These are phyloP conservation scores for Fusarium decemcellulare DNA, from an alignment of 2,329 filamentous ascomycete species.

Conservation along the genomic window DNA sequence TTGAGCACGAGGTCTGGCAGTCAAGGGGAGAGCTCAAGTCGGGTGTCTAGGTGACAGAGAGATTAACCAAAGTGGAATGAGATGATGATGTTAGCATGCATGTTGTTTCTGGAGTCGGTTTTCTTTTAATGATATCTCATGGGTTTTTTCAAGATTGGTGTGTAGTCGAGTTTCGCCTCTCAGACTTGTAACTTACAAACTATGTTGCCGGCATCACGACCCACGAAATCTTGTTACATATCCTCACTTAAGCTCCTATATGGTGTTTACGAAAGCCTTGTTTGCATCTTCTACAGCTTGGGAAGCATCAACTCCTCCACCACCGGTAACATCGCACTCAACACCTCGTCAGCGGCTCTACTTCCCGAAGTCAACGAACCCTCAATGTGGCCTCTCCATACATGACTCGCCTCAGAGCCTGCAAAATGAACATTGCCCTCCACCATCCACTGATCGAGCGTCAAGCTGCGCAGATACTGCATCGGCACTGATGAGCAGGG, in stretches of 20 bases:
- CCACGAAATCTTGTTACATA: no score
- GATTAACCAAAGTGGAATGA: background rate
- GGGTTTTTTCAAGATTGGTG: background rate
- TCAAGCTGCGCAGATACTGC: constrained; percentile 14
- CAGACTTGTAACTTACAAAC: no score
- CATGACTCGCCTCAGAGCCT: constrained; percentile 37
- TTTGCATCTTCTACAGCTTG: constrained; percentile 5
- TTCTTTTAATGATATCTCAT: background rate
- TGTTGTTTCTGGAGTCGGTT: background rate
- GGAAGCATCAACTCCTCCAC: constrained; percentile 14
- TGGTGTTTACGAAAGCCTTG: no score
- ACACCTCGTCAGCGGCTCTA: constrained; percentile 31
- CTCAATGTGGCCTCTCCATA: constrained; percentile 43
- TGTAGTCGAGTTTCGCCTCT: no score
- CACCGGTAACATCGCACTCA: constrained; percentile 11
- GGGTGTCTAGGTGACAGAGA: constrained; percentile 14
- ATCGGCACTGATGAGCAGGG: constrained; percentile 30
- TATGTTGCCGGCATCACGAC: no score
- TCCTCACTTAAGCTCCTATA: no score
- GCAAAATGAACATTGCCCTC: constrained; percentile 41
- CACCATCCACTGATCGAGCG: constrained; percentile 35
- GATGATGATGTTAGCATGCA: background rate
- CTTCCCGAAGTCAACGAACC: constrained; percentile 39
- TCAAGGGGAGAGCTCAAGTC: constrained; percentile 44
- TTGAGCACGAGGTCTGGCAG: constrained; percentile 52